Conservation (phyloP, 768 basidiomycete genomes). For the Hypholoma sublateritium region DNA sequence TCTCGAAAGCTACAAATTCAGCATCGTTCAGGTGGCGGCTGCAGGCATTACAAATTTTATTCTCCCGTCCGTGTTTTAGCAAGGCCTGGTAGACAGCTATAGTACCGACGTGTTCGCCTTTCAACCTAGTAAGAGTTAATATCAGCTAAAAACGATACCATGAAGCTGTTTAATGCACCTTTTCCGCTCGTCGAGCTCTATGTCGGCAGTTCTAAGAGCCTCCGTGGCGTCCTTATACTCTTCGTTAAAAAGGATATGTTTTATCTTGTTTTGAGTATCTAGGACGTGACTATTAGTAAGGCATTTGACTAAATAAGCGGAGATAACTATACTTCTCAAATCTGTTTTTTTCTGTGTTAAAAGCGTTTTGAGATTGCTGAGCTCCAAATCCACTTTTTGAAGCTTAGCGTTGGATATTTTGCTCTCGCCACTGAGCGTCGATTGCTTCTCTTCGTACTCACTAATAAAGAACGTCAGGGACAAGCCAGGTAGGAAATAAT, state of each 20-base stretch:
- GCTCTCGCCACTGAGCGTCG: constrained; percentile 43
- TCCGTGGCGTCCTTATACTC: constrained; percentile 33
- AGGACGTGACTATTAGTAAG: neutral
- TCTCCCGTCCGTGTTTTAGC: constrained; percentile 55
- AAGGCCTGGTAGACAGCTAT: constrained; percentile 51
- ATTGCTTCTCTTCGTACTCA: constrained; percentile 64
- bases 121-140: constrained; percentile 19
- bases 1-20: constrained; percentile 61
- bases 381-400: constrained; percentile 61
- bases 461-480: constrained; percentile 34
- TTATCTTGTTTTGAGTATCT: constrained; percentile 53
- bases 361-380: constrained; percentile 60
- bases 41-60: constrained; percentile 76
- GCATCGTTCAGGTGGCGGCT: constrained; percentile 60
- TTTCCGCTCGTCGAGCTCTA: constrained; percentile 43
- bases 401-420: constrained; percentile 52
- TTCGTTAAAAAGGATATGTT: constrained; percentile 33
- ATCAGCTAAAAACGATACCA: neutral
- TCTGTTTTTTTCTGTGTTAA: constrained; percentile 63
- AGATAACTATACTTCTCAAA: constrained; percentile 49
- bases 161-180: constrained; percentile 28
- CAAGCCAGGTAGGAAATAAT: neutral
- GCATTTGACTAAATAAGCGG: neutral
- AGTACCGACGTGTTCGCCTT: constrained; percentile 28
- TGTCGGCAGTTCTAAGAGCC: constrained; percentile 40